Percentiles rank a stretch among this genome's conserved stretches.
Evolutionary conservation across 345 rosid genomes (phyloP).

Genomic region (Brassica incana): DNA sequence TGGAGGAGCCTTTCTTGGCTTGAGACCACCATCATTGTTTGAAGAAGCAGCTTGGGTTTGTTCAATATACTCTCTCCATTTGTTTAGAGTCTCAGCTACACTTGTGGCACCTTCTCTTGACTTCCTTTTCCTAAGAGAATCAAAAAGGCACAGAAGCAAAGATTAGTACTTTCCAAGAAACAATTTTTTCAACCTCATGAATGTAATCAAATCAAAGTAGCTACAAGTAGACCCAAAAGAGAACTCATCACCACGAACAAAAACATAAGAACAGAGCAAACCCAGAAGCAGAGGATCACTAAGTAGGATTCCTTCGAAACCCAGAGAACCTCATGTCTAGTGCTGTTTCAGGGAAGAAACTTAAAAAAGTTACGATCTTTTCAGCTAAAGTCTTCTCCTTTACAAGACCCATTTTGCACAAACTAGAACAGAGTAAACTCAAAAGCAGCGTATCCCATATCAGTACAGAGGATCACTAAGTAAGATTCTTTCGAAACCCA

Average conservation of each 20-base stretch:
- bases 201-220: conserved; percentile 15
- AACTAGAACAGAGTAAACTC: background rate
- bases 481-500: background rate
- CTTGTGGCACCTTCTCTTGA: conserved; percentile 38
- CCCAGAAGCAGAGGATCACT: background rate
- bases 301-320: background rate
- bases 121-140: conserved; percentile 58
- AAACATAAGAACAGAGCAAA: background rate
- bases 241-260: background rate
- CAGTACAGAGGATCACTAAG: background rate
- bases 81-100: conserved; percentile 57
- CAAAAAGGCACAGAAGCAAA: conserved; percentile 15
- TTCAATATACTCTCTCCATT: conserved; percentile 63
- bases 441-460: background rate
- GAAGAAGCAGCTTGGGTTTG: conserved; percentile 31
- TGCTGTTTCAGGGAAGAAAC: background rate
- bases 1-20: conserved; percentile 49
- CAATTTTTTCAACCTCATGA: conserved; percentile 1
- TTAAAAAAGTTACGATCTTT: background rate
- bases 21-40: conserved; percentile 15
- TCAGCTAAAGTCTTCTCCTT: background rate
- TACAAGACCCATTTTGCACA: background rate
- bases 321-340: background rate
- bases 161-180: conserved; percentile 23
- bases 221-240: conserved; percentile 1